Evolutionary conservation across 495 filamentous ascomycete species (phyloP).

Genomic region (Hypoxylon crocopeplum): DNA sequence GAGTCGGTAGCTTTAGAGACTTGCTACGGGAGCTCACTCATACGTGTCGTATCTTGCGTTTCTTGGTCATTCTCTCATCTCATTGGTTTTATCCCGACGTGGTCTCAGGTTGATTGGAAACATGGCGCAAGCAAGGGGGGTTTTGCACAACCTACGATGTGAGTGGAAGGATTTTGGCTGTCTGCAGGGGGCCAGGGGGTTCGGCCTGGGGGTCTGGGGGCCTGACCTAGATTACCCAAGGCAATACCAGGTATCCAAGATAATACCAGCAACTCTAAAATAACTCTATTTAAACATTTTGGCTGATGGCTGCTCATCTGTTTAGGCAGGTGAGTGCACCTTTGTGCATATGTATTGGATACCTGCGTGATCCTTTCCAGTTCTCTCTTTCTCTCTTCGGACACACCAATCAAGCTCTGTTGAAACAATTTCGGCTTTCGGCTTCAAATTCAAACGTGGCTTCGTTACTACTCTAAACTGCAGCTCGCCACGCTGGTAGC

Average conservation of each 20-base stretch:
- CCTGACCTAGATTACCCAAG: too few relatives aligned
- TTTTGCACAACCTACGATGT: slow-evolving; percentile 8
- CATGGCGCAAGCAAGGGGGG: slow-evolving; percentile 4
- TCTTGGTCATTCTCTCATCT: not conserved
- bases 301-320: slow-evolving; percentile 8
- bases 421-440: slow-evolving; percentile 13
- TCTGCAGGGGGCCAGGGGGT: slow-evolving; percentile 20
- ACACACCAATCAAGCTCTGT: too few relatives aligned
- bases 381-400: too few relatives aligned
- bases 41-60: slow-evolving; percentile 1
- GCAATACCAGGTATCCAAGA: not conserved
- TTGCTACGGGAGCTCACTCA: too few relatives aligned
- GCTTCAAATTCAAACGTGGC: slow-evolving; percentile 19
- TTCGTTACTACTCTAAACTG: not conserved
- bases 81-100: not conserved
- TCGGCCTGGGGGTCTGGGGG: too few relatives aligned
- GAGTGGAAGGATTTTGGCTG: slow-evolving; percentile 3
- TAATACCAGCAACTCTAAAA: slow-evolving; percentile 26
- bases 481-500: slow-evolving; percentile 12
- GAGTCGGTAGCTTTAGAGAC: too few relatives aligned
- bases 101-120: slow-evolving; percentile 28
- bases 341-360: slow-evolving; percentile 30
- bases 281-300: slow-evolving; percentile 32
- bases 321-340: slow-evolving; percentile 29
- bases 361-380: slow-evolving; percentile 26